phyloP scores from a whole-genome alignment of 1,284 basidiomycete species.

The Apiotrichum montevideense region DNA sequence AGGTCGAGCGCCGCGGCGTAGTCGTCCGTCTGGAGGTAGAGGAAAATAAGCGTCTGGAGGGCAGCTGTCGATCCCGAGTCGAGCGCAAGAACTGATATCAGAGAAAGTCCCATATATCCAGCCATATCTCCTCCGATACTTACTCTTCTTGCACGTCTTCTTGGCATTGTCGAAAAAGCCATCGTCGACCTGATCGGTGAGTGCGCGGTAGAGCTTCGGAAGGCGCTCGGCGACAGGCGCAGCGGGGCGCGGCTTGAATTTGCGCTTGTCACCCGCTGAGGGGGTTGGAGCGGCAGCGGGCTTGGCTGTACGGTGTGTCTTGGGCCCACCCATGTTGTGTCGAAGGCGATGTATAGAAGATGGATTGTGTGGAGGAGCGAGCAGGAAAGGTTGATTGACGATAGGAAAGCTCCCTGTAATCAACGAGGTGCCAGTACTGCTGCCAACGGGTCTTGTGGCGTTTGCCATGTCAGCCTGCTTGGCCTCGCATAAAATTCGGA shows the following conservation, averaged over 20 bases:
- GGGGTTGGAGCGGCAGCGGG: background rate
- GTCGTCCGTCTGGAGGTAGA: conserved; percentile 75
- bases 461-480: too few relatives aligned
- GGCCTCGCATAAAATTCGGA: too few relatives aligned
- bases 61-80: conserved; percentile 65
- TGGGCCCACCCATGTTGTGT: conserved; percentile 1
- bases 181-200: conserved; percentile 76
- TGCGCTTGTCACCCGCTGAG: conserved; percentile 7
- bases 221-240: conserved; percentile 57
- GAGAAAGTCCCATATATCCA: background rate
- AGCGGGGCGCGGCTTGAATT: conserved; percentile 51
- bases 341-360: too few relatives aligned
- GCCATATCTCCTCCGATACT: conserved; percentile 29
- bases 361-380: too few relatives aligned
- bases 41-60: conserved; percentile 69
- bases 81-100: conserved; percentile 58
- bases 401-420: too few relatives aligned
- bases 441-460: too few relatives aligned
- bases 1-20: conserved; percentile 44
- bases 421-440: too few relatives aligned
- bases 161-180: conserved; percentile 71
- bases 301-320: background rate
- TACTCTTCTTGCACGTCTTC: conserved; percentile 83
- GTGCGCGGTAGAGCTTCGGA: conserved; percentile 65
- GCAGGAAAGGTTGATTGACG: too few relatives aligned